A percentile compares a stretch with the other conserved stretches of the same genome.
These are phyloP conservation scores for Fusarium udum DNA, from an alignment of 2,329 filamentous ascomycete species.

Conservation along the genomic window DNA sequence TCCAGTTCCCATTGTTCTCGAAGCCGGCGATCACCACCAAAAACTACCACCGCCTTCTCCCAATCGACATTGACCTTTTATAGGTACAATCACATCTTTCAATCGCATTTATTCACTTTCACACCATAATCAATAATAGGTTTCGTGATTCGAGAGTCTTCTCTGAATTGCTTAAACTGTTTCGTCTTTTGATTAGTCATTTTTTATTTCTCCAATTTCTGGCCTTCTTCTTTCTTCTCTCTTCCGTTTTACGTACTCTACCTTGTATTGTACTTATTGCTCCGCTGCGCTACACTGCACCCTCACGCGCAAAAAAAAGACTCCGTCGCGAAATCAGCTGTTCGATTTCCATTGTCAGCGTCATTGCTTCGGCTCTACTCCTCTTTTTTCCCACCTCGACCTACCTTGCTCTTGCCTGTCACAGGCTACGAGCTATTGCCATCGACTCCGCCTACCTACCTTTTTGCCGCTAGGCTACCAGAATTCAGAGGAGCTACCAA, in stretches of 20 bases:
- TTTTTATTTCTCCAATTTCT: slow-evolving; percentile 3
- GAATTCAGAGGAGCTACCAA: slow-evolving; percentile 12
- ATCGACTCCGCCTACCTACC: slow-evolving; percentile 27
- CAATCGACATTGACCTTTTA: background rate
- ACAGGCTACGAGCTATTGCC: slow-evolving; percentile 30
- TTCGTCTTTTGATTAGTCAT: slow-evolving; percentile 27
- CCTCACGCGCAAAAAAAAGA: slow-evolving; percentile 2
- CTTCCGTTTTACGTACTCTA: slow-evolving; percentile 6
- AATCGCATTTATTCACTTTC: background rate
- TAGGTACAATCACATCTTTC: background rate
- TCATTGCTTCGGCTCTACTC: slow-evolving; percentile 29
- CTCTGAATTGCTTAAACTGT: slow-evolving; percentile 9
- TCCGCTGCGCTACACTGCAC: background rate
- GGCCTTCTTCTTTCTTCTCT: background rate
- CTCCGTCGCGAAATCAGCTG: slow-evolving; percentile 5
- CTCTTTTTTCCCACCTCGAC: slow-evolving; percentile 23
- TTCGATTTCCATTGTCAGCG: slow-evolving; percentile 24
- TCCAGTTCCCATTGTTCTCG: slow-evolving; percentile 32
- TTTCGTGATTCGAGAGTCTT: slow-evolving; percentile 19
- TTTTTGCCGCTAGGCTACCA: slow-evolving; percentile 33
- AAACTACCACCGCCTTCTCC: background rate
- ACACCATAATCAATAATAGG: slow-evolving; percentile 35
- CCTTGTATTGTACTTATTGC: slow-evolving; percentile 2
- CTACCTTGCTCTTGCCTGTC: slow-evolving; percentile 20
- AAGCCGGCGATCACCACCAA: slow-evolving; percentile 29